Base-by-base conservation (phyloP, 257 asterid species). In the Parsonsia alboflavescens region DNA sequence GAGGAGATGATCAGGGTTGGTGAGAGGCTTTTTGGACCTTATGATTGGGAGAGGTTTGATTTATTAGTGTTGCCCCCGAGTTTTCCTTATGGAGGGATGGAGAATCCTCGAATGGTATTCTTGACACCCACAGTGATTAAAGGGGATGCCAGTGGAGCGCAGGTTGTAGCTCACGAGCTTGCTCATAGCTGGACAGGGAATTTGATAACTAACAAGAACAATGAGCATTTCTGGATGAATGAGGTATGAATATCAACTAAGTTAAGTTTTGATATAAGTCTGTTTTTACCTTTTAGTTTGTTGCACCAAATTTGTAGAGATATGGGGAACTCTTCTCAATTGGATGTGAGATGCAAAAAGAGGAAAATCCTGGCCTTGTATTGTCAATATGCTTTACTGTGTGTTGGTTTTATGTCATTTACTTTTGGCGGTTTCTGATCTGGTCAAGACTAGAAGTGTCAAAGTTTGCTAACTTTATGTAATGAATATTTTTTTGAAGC, bases 151-250 rank as follows among this genome's bases (percentile, higher is more conserved):
- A 82, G 84, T 21, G 97, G 99, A 1, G 95, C 92, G 0, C 97
- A 90, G 88, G 88, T 94, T 49, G 99, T 94, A 79, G 99, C 99
- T 68, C 99, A 94, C 71, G 99, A 94, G 83, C 96, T 94, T 48
- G 99, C 98, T 39, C 99, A 94, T 82, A 92, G 99, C 82, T 94
- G 98, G 97, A 94, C 99, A 0, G 99, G 99, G 83, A 94, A 94
- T 73, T 85, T 94, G 90, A 92, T 92, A 62, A 94, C 99, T n/a
- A 94, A 92, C 86, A 94, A 92, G 87, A 90, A 78, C 74, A 92
- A 92, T 75, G 93, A 94, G 6, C 99, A 94, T 82, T 94, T 94
- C 87, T 94, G 99, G 99, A 86, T 94, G 88, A 94, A 94, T 80
- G 99, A 94, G 98, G 99, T 94, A 82, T n/a, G 17, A 28, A 68